Conservation (phyloP, 768 basidiomycete species). For the Suillus discolor region DNA sequence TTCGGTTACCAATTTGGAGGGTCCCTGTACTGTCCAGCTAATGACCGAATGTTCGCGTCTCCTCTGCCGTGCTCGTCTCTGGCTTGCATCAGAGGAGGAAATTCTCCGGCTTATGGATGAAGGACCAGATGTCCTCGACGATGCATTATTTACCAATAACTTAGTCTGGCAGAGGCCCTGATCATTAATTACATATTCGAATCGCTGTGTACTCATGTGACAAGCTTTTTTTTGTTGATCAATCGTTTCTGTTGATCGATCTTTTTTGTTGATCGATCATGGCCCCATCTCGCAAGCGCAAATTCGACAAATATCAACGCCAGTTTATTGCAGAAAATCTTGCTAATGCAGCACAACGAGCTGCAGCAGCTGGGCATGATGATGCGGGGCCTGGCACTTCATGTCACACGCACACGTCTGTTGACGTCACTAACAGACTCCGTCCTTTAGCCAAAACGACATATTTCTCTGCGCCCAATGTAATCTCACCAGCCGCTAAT, state of each 20-base stretch:
- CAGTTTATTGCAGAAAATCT: slow-evolving; percentile 1
- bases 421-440: not conserved
- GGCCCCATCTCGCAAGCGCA: not conserved
- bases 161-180: no score
- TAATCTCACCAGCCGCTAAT: not conserved
- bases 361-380: not conserved
- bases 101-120: no score
- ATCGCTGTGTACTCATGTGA: no score
- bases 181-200: no score
- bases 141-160: no score
- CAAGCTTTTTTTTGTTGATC: no score
- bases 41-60: no score
- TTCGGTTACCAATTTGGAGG: no score
- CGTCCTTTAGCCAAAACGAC: not conserved
- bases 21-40: no score
- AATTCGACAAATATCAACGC: not conserved
- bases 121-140: no score
- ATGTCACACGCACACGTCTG: not conserved
- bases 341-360: not conserved
- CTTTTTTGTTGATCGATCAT: not conserved
- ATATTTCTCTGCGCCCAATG: not conserved
- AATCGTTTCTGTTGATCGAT: slow-evolving; percentile 2
- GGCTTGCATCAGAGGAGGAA: no score
- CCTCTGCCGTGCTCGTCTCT: no score
- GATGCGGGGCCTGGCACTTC: not conserved